Base-by-base conservation (phyloP, 805 yeast genomes). In the Myxozyma monticola region DNA sequence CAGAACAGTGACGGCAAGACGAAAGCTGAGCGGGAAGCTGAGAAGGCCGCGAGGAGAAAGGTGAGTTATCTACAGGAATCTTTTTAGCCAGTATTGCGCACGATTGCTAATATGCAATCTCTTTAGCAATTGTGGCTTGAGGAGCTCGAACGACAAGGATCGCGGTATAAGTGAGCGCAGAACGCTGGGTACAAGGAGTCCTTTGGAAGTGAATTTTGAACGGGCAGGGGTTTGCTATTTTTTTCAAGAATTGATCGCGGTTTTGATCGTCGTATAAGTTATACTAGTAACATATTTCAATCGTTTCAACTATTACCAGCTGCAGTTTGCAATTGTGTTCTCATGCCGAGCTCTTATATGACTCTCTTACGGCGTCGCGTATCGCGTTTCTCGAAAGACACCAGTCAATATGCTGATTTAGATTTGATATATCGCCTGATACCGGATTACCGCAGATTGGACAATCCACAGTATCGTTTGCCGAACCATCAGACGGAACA, bases 71-170 rank as follows among this genome's bases (percentile, higher is more conserved):
- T 26, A 29, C 26, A 22, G n/a, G n/a, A n/a, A n/a, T n/a, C n/a
- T n/a, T n/a, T n/a, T n/a, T n/a, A n/a, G 31, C 14, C 31, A 28
- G 14, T 10, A 10, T 14, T 28, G 31, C 9, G 31, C 31, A 28
- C 14, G 31, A 28, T 10, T 28, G 14, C 31, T 39, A 14, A 39
- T 22, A 26, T 26, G 1, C 33, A 17, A 28, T 10, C n/a, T 10
- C 14, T 28, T 15, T 91, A 88, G 66, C 73, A 71, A 59, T 65
- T 88, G 49, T 88, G 96, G 95, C 83, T 87, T 51, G 87, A 84
- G 63, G 62, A 61, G 26, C 74, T 87, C 63, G 96, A 87, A 62
- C 78, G 57, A 24, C 51, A 49, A 25, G 48, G 31, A 28, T 9
- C 31, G 31, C 12, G 9, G 14, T 28, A 28, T 14, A 28, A 28